phyloP scores from a whole-genome alignment of 2,329 filamentous ascomycete species.

The Aspergillus tubingensis region DNA sequence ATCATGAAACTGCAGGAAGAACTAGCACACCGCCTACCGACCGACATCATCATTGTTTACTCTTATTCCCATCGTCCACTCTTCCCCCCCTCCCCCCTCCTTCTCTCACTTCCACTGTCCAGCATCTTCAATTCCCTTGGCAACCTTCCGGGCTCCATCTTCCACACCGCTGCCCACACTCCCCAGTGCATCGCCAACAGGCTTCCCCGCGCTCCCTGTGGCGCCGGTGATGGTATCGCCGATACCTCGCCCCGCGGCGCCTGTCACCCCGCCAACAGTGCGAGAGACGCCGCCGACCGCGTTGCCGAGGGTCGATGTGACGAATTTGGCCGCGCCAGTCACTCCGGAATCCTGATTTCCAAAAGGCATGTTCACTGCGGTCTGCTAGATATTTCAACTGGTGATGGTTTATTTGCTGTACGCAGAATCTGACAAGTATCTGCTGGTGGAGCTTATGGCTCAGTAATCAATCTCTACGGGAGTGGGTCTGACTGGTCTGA shows the following conservation, averaged over 20 bases:
- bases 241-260: slow-evolving; percentile 59
- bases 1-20: not conserved
- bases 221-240: slow-evolving; percentile 58
- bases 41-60: not conserved
- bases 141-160: slow-evolving; percentile 52
- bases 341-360: slow-evolving; percentile 42
- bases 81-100: not conserved
- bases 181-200: slow-evolving; percentile 58
- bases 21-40: not conserved
- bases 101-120: slow-evolving; percentile 52
- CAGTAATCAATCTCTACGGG: not conserved
- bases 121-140: slow-evolving; percentile 59
- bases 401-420: not conserved
- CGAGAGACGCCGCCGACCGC: slow-evolving; percentile 56
- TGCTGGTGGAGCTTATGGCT: not conserved
- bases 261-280: slow-evolving; percentile 56
- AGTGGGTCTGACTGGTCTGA: not conserved
- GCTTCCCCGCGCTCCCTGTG: slow-evolving; percentile 57
- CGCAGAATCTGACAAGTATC: not conserved
- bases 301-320: slow-evolving; percentile 59
- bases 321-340: slow-evolving; percentile 56
- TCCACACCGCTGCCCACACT: slow-evolving; percentile 58
- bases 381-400: not conserved
- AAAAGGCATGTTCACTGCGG: slow-evolving; percentile 5
- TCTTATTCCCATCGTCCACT: not conserved